These are phyloP conservation scores for Acacia crassicarpa DNA, from an alignment of 306 rosid genomes.

Conservation along the genomic window DNA sequence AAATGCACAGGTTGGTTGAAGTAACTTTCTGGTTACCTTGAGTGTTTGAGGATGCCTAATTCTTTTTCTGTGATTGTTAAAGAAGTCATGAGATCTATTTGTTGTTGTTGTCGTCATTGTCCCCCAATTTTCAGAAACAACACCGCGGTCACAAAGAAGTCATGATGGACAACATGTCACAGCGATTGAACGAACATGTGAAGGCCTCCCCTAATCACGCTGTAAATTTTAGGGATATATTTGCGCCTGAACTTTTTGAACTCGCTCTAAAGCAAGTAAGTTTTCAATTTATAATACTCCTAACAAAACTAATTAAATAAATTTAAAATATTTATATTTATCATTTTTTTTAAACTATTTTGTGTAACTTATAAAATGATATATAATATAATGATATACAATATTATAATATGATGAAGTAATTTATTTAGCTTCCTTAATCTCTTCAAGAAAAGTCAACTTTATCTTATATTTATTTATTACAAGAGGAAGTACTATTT, in stretches of 20 bases:
- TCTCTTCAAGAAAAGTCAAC: too few species aligned
- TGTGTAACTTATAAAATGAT: too few species aligned
- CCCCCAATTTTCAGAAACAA: slow-evolving; percentile 59
- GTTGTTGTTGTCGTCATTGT: not conserved
- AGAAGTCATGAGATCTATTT: not conserved
- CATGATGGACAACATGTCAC: slow-evolving; percentile 58
- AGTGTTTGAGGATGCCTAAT: not conserved
- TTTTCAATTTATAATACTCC: not conserved
- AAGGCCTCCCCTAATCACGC: slow-evolving; percentile 47
- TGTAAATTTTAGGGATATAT: slow-evolving; percentile 64
- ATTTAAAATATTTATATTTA: too few species aligned
- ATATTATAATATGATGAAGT: too few species aligned
- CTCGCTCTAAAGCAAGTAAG: slow-evolving; percentile 78
- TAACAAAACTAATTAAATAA: too few species aligned
- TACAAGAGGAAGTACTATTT: too few species aligned
- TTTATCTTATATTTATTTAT: too few species aligned
- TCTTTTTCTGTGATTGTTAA: not conserved
- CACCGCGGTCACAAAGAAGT: slow-evolving; percentile 63
- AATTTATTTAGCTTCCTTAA: too few species aligned
- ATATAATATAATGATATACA: too few species aligned
- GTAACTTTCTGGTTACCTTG: not conserved
- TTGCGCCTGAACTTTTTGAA: slow-evolving; percentile 70
- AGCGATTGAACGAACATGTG: slow-evolving; percentile 44
- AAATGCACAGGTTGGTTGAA: slow-evolving; percentile 69
- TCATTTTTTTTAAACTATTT: too few species aligned